Base-by-base conservation (phyloP, 768 basidiomycete species). In the Crepidotus variabilis region DNA sequence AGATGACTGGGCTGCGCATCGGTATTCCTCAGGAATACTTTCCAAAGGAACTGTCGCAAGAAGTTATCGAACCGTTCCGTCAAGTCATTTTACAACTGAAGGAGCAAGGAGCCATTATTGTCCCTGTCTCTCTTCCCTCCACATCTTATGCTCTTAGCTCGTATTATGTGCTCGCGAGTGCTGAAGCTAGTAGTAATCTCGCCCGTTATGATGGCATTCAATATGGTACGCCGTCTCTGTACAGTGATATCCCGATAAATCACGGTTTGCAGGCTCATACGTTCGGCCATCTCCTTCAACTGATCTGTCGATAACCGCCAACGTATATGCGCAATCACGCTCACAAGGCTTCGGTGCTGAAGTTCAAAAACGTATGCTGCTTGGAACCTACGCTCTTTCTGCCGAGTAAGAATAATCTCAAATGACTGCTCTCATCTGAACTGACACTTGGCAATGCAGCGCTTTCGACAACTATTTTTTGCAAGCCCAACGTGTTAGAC, bases 391-490 rank as follows among this genome's bases (percentile, higher is more conserved):
- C 65, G 91, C 95, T 1, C 75, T 99, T 45, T 89, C 88, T 0
- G 94, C 94, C 24, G 92, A 92, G 95, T 97, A 64, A 65, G 90
- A 21, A 2, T 16, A 45, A 33, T 18, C 7, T 48, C 39, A 28
- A 34, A 51, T 18, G 16, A 1, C 51, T 54, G 50, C 6, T 13
- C 22, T 21, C 5, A 23, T 32, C 8, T 28, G 28, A 28, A 28
- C 34, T 49, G 47, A 23, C 28, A 23, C 22, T 14, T 13, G n/a
- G 21, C 4, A 3, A 2, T 28, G 47, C 54, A 98, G 94, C 56
- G 94, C 94, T n/a, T 98, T 94, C 66, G 90, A 98, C 72, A 98
- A 96, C 65, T 98, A 96, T 69, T 99, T 94, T 68, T 78, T 98
- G 5, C 93, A 96, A 74, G 95, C 96, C 0, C 88, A 93, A 59